Conservation (phyloP, 805 yeast genomes). For the Candida sithepensis region DNA sequence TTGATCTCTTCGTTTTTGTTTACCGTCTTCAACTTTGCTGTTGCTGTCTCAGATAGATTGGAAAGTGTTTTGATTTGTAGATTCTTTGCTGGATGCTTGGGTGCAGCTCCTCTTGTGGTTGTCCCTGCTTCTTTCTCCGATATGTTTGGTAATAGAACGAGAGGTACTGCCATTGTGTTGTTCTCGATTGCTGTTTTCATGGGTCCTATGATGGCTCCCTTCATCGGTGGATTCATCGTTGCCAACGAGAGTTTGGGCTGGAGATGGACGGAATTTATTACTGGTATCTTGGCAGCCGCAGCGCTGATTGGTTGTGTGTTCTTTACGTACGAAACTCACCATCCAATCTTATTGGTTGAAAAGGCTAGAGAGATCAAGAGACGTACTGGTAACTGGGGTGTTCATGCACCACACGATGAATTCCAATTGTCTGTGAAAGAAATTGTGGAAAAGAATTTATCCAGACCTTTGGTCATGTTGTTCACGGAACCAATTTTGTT, state of each 20-base stretch:
- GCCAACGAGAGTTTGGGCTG: slow-evolving; percentile 57
- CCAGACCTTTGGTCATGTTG: slow-evolving; percentile 69
- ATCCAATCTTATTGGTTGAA: slow-evolving; percentile 56
- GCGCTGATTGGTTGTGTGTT: slow-evolving; percentile 34
- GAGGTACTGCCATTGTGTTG: slow-evolving; percentile 74
- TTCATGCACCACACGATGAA: slow-evolving; percentile 73
- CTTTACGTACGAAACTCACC: slow-evolving; percentile 67
- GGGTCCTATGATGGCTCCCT: slow-evolving; percentile 83
- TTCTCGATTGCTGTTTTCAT: slow-evolving; percentile 71
- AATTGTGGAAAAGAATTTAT: slow-evolving; percentile 56
- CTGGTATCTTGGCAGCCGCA: slow-evolving; percentile 56
- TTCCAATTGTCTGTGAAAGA: slow-evolving; percentile 53
- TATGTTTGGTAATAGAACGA: slow-evolving; percentile 56
- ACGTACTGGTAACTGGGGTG: slow-evolving; percentile 78
- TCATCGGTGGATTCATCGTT: slow-evolving; percentile 68
- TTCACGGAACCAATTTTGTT: slow-evolving; percentile 68
- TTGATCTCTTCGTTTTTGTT: slow-evolving; percentile 54
- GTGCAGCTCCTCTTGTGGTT: slow-evolving; percentile 82
- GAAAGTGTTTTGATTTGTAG: slow-evolving; percentile 77
- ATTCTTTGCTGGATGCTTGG: slow-evolving; percentile 75
- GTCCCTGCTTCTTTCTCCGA: slow-evolving; percentile 88
- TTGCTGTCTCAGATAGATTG: slow-evolving; percentile 72
- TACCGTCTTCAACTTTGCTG: slow-evolving; percentile 62
- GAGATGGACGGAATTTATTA: slow-evolving; percentile 78
- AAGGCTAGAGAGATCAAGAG: slow-evolving; percentile 63